A percentile compares a stretch with the other conserved stretches of the same genome.
phyloP scores from a whole-genome alignment of 2,329 filamentous ascomycete species.

The Metarhizium sp. region DNA sequence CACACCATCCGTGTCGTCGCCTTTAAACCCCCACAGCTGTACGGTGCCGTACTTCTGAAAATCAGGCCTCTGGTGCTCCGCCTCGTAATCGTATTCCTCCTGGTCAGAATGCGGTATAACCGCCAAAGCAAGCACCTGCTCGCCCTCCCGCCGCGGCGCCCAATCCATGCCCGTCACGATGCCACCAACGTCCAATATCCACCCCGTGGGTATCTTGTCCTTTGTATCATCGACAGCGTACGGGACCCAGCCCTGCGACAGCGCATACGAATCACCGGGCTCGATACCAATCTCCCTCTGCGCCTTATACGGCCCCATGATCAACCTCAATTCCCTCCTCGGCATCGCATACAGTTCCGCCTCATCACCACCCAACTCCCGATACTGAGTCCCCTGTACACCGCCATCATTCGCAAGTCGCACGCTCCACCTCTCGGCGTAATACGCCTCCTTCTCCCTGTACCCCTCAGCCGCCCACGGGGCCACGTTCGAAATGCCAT shows the following conservation, averaged over 20 bases:
- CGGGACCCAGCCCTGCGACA: conserved; percentile 21
- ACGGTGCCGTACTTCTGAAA: conserved; percentile 36
- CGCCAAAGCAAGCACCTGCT: conserved; percentile 43
- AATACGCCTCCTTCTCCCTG: conserved; percentile 21
- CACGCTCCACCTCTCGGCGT: conserved; percentile 20
- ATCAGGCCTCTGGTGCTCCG: conserved; percentile 25
- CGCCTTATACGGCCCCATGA: conserved; percentile 22
- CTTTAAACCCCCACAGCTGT: conserved; percentile 42
- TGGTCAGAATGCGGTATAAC: conserved; percentile 43
- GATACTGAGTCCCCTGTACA: conserved; percentile 5
- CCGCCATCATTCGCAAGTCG: conserved; percentile 13
- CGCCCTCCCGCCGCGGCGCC: conserved; percentile 29
- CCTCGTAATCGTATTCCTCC: conserved; percentile 28
- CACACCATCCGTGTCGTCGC: conserved; percentile 20
- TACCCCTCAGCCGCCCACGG: conserved; percentile 32
- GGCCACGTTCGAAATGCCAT: conserved; percentile 21
- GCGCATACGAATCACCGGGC: conserved; percentile 14
- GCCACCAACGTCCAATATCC: conserved; percentile 46
- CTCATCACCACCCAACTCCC: conserved; percentile 14
- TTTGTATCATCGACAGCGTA: conserved; percentile 15
- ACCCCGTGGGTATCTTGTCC: conserved; percentile 29
- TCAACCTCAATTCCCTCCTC: conserved; percentile 19
- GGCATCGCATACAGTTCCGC: conserved; percentile 18
- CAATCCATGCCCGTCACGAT: conserved; percentile 44
- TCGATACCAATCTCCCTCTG: conserved; percentile 22